Evolutionary conservation across 2,329 filamentous ascomycete species (phyloP).

Genomic region (Cercospora brassicicola): DNA sequence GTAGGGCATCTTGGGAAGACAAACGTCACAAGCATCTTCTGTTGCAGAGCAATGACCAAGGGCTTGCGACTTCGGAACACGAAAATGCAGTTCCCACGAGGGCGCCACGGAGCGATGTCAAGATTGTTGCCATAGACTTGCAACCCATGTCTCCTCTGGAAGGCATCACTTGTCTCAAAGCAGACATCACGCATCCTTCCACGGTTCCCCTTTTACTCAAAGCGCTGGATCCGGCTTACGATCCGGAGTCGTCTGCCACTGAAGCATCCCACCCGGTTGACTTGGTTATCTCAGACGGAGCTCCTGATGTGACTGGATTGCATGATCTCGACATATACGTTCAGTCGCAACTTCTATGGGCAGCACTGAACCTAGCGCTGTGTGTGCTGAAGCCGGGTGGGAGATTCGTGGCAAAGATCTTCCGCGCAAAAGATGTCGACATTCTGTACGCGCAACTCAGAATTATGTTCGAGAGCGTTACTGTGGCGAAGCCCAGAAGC

Average conservation of each 20-base stretch:
- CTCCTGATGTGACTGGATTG: slow-evolving; percentile 91
- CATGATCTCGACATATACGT: slow-evolving; percentile 99
- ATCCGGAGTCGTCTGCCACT: slow-evolving; percentile 37
- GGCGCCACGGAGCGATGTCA: slow-evolving; percentile 59
- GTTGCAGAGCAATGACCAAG: slow-evolving; percentile 15
- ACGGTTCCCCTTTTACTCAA: slow-evolving; percentile 86
- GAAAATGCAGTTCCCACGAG: neutral
- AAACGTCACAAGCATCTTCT: slow-evolving; percentile 60
- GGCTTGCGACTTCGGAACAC: neutral
- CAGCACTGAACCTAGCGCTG: slow-evolving; percentile 86
- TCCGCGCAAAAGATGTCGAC: slow-evolving; percentile 92
- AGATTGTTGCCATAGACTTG: slow-evolving; percentile 92
- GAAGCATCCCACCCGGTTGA: slow-evolving; percentile 76
- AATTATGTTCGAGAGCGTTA: slow-evolving; percentile 81
- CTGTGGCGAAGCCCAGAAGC: slow-evolving; percentile 89
- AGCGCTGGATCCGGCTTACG: slow-evolving; percentile 71
- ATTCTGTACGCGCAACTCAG: slow-evolving; percentile 91
- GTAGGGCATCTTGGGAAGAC: slow-evolving; percentile 82
- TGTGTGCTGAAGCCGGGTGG: slow-evolving; percentile 90
- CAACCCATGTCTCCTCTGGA: slow-evolving; percentile 94
- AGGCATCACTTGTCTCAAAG: slow-evolving; percentile 86
- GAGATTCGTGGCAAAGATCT: slow-evolving; percentile 98
- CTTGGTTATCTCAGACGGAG: slow-evolving; percentile 90
- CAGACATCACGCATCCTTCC: slow-evolving; percentile 95
- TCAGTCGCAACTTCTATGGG: slow-evolving; percentile 91